phyloP scores from a whole-genome alignment of 495 filamentous ascomycete species.

The Penicillium atrosanguineum region DNA sequence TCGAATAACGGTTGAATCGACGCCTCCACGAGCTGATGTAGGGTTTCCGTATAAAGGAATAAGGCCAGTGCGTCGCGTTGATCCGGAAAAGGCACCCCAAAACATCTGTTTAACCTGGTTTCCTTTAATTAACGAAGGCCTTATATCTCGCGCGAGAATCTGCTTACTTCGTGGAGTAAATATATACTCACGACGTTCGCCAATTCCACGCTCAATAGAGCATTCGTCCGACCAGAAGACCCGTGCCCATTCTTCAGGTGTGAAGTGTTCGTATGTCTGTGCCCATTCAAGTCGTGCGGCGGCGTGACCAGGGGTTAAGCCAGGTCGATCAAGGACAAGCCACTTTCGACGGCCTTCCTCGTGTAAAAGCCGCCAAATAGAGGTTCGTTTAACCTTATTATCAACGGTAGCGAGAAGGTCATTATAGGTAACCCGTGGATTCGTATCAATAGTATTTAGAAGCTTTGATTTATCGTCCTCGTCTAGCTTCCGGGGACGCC shows the following conservation, averaged over 20 bases:
- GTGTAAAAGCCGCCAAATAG: background rate
- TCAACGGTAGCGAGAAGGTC: background rate
- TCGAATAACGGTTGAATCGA: constrained; percentile 2
- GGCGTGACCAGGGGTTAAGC: background rate
- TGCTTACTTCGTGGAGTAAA: background rate
- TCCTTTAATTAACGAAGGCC: background rate
- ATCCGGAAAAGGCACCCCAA: constrained; percentile 13
- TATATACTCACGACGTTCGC: background rate
- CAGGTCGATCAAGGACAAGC: background rate
- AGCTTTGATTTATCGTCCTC: too few relatives aligned
- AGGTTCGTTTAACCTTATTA: background rate
- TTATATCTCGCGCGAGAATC: background rate
- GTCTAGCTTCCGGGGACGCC: too few relatives aligned
- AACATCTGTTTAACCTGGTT: constrained; percentile 13
- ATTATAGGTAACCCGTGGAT: background rate
- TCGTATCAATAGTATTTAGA: too few relatives aligned
- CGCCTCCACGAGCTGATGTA: background rate
- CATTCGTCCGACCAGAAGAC: constrained; percentile 6
- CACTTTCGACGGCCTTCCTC: background rate
- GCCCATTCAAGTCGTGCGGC: background rate
- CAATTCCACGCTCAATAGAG: background rate
- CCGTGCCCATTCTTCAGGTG: background rate
- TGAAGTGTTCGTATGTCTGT: background rate
- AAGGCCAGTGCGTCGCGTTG: constrained; percentile 4
- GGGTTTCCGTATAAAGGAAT: constrained; percentile 4